These are phyloP conservation scores for Coemansia sp. DNA, from an alignment of 371 early-diverging fungal species.

Conservation along the genomic window DNA sequence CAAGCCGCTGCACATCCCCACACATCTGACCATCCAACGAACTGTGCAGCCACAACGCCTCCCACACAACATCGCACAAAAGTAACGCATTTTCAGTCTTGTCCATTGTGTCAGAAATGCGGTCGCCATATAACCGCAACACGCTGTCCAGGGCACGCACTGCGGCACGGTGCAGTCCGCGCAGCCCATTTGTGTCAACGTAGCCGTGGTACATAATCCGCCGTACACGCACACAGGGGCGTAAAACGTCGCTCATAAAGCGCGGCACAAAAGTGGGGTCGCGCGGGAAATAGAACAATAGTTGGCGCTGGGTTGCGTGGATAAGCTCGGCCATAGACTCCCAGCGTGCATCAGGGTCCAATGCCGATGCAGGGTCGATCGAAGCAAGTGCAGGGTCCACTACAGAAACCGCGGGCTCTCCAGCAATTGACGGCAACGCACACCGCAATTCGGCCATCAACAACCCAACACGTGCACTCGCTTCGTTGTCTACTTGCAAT, in stretches of 20 bases:
- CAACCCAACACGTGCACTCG: constrained; percentile 21
- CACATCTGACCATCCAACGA: background rate
- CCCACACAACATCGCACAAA: constrained; percentile 48
- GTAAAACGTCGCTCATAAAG: constrained; percentile 23
- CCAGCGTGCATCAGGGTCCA: constrained; percentile 47
- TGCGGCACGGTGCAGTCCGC: constrained; percentile 29
- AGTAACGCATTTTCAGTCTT: background rate
- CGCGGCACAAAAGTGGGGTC: constrained; percentile 7
- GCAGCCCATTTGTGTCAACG: background rate
- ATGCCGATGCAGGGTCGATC: no score
- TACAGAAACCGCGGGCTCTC: background rate
- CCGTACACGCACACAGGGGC: constrained; percentile 37
- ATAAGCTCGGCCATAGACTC: constrained; percentile 31
- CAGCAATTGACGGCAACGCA: constrained; percentile 27
- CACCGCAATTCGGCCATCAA: constrained; percentile 40
- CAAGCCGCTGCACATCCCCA: constrained; percentile 22
- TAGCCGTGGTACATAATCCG: constrained; percentile 12
- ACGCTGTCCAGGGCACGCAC: constrained; percentile 36
- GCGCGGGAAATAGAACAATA: constrained; percentile 28
- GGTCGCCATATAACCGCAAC: constrained; percentile 45
- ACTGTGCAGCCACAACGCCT: constrained; percentile 42
- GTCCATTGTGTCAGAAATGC: background rate
- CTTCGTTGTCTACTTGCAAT: constrained; percentile 63
- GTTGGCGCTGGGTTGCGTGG: constrained; percentile 43
- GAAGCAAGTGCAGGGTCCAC: no score